A percentile compares a stretch with the other conserved stretches of the same genome.
phyloP scores from a whole-genome alignment of 345 rosid species.

The Leavenworthia alabamica region DNA sequence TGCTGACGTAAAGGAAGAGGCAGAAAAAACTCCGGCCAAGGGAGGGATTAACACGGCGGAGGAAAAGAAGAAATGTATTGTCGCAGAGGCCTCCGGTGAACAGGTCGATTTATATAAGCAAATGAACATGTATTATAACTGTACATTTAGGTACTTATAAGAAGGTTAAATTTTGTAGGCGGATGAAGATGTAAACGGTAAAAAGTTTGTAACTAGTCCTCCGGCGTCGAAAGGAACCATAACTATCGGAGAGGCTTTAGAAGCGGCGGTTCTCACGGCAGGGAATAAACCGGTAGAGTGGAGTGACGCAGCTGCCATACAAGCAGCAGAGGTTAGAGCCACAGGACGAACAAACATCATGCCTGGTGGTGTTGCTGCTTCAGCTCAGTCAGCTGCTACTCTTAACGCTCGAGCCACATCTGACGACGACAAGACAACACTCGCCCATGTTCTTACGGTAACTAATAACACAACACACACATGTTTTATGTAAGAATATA shows the following conservation, averaged over 20 bases:
- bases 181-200: constrained; percentile 6
- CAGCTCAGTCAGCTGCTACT: constrained; percentile 76
- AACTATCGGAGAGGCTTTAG: constrained; percentile 69
- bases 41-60: constrained; percentile 34
- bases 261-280: constrained; percentile 61
- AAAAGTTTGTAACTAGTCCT: constrained; percentile 2
- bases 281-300: constrained; percentile 73
- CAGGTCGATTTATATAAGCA: neutral
- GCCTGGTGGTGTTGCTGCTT: constrained; percentile 66
- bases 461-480: neutral
- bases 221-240: constrained; percentile 31
- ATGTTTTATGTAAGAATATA: neutral
- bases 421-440: constrained; percentile 53
- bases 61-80: constrained; percentile 29
- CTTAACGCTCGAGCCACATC: constrained; percentile 42
- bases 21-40: constrained; percentile 25
- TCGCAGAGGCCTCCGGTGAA: constrained; percentile 8
- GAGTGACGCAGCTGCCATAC: constrained; percentile 91
- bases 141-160: too few relatives aligned
- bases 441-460: constrained; percentile 61
- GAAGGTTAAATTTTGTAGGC: constrained; percentile 7
- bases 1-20: constrained; percentile 29
- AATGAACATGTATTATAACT: neutral
- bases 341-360: constrained; percentile 54
- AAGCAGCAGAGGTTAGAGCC: constrained; percentile 85